These are phyloP conservation scores for Excoecaria cochinchinensis DNA, from an alignment of 345 rosid species.

Conservation along the genomic window DNA sequence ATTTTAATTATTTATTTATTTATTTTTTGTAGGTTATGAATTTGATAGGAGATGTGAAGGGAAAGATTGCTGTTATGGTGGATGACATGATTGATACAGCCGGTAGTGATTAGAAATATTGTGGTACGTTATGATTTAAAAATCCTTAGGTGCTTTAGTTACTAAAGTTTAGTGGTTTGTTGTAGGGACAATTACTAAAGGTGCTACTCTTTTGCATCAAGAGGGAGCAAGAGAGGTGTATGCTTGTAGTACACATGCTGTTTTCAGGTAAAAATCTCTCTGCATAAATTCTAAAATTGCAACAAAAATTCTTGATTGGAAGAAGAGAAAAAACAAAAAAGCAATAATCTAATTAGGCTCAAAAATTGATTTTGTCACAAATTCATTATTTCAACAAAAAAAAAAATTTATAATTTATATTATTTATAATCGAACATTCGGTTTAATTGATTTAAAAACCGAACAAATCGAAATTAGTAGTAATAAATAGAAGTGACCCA, in stretches of 20 bases:
- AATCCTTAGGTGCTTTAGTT: too few species aligned
- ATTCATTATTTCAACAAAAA: too few species aligned
- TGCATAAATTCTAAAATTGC: background rate
- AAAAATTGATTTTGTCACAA: background rate
- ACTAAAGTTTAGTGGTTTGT: background rate
- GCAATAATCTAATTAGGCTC: too few species aligned
- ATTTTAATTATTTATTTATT: too few species aligned
- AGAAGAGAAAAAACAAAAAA: too few species aligned
- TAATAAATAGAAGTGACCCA: too few species aligned
- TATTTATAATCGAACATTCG: background rate
- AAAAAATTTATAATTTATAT: background rate
- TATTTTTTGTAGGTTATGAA: constrained; percentile 28
- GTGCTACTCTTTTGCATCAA: constrained; percentile 31
- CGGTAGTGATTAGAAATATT: constrained; percentile 5
- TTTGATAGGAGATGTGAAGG: constrained; percentile 32
- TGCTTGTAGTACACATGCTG: constrained; percentile 37
- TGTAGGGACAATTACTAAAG: constrained; percentile 46
- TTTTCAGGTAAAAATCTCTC: constrained; percentile 48
- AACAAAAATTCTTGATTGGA: too few species aligned
- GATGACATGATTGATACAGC: constrained; percentile 41
- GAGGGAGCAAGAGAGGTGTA: constrained; percentile 37
- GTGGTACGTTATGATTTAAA: too few species aligned
- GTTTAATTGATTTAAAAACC: too few species aligned
- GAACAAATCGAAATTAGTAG: too few species aligned
- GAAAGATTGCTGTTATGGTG: constrained; percentile 37